Conservation (phyloP, 73 alveolate genomes). For the Paramecium caudatum region DNA sequence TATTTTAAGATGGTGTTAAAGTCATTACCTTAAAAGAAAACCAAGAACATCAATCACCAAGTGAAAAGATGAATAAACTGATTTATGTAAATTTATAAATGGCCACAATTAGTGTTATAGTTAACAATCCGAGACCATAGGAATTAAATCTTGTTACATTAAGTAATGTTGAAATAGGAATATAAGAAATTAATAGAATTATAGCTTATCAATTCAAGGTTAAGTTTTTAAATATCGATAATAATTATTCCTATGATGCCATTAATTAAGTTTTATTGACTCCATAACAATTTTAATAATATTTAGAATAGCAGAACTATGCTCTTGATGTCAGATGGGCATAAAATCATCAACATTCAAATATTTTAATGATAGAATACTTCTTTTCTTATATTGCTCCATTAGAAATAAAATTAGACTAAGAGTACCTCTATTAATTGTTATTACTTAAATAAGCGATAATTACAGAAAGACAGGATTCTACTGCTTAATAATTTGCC, state of each 20-base stretch:
- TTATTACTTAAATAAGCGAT: neutral
- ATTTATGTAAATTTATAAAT: neutral
- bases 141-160: conserved; percentile 44
- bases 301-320: neutral
- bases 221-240: conserved; percentile 22
- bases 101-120: neutral
- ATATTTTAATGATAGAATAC: conserved; percentile 35
- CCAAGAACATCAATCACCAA: neutral
- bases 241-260: conserved; percentile 46
- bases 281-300: neutral
- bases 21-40: neutral
- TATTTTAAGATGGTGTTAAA: neutral
- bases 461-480: neutral
- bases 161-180: conserved; percentile 21
- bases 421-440: conserved; percentile 27
- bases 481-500: neutral
- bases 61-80: conserved; percentile 7
- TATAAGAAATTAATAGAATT: neutral
- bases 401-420: conserved; percentile 10
- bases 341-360: neutral
- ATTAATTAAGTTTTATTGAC: conserved; percentile 1
- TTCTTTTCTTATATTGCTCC: conserved; percentile 36
- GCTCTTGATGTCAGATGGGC: conserved; percentile 47
- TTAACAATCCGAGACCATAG: neutral
- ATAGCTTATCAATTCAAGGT: conserved; percentile 1